phyloP scores from a whole-genome alignment of 176 grass and related monocot species.

The Thalia dealbata region DNA sequence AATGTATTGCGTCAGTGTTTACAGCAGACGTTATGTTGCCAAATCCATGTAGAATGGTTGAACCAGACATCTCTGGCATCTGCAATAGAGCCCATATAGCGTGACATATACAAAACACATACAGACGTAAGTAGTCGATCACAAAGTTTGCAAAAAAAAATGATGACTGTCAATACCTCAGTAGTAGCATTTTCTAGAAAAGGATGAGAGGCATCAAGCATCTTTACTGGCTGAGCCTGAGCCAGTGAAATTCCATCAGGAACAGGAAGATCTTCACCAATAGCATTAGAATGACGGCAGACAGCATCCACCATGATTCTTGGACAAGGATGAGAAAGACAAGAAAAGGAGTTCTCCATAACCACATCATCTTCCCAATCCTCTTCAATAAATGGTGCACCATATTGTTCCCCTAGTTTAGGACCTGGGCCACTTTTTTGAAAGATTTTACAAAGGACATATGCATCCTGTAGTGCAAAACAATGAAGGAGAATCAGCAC shows the following conservation, averaged over 20 bases:
- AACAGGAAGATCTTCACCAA: constrained; percentile 12
- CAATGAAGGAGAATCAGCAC: neutral
- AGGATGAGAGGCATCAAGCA: neutral
- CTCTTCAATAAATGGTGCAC: constrained; percentile 77
- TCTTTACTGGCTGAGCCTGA: neutral
- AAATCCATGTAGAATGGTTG: constrained; percentile 16
- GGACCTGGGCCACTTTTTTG: constrained; percentile 77
- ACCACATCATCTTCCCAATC: constrained; percentile 54
- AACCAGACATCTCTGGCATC: constrained; percentile 31
- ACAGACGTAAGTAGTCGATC: neutral
- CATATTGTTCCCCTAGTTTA: constrained; percentile 75
- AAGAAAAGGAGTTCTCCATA: constrained; percentile 24
- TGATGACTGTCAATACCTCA: neutral
- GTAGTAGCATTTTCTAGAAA: neutral
- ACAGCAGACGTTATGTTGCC: constrained; percentile 12
- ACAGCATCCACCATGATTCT: constrained; percentile 17
- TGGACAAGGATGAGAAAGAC: constrained; percentile 1
- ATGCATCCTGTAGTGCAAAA: constrained; percentile 49
- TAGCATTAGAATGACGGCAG: constrained; percentile 14
- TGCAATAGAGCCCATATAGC: constrained; percentile 8
- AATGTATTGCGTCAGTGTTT: constrained; percentile 35
- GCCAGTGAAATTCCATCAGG: neutral
- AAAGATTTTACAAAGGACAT: constrained; percentile 82
- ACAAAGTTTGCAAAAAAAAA: neutral
- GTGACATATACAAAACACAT: neutral